Percentiles rank a stretch among this genome's conserved stretches.
Evolutionary conservation across 2,329 filamentous ascomycete genomes (phyloP).

Genomic region (Calonectria crousiana): DNA sequence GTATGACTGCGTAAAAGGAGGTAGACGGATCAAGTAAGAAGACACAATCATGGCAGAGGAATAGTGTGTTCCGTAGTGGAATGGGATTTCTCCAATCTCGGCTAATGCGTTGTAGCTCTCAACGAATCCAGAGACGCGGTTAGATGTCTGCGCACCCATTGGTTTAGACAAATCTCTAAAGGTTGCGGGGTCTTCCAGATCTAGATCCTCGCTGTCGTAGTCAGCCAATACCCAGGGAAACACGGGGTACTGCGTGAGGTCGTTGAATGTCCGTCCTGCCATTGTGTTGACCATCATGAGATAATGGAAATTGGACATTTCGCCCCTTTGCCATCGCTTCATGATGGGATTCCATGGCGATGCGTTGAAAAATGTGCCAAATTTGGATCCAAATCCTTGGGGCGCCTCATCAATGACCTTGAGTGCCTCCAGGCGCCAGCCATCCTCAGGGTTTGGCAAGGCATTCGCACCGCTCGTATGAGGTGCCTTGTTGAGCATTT

Average conservation of each 20-base stretch:
- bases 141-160: conserved; percentile 89
- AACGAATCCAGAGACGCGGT: conserved; percentile 82
- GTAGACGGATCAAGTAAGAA: conserved; percentile 93
- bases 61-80: conserved; percentile 98
- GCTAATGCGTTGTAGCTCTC: conserved; percentile 89
- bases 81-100: conserved; percentile 92
- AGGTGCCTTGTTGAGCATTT: conserved; percentile 82
- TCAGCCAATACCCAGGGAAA: conserved; percentile 98
- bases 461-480: conserved; percentile 79
- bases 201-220: conserved; percentile 93
- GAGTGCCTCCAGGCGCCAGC: conserved; percentile 90
- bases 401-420: conserved; percentile 72
- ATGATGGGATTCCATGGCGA: conserved; percentile 86
- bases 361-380: conserved; percentile 91
- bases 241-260: conserved; percentile 96
- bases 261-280: conserved; percentile 96
- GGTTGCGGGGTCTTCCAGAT: conserved; percentile 84
- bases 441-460: conserved; percentile 83
- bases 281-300: conserved; percentile 99
- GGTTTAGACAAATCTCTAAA: conserved; percentile 95
- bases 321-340: conserved; percentile 90
- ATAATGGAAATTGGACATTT: conserved; percentile 99
- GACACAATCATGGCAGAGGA: conserved; percentile 99
- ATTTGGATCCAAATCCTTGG: conserved; percentile 82
- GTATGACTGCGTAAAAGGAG: conserved; percentile 97